A percentile compares a stretch with the other conserved stretches of the same genome.
Evolutionary conservation across 495 filamentous ascomycete species (phyloP).

Genomic region (Parmelia sp.): DNA sequence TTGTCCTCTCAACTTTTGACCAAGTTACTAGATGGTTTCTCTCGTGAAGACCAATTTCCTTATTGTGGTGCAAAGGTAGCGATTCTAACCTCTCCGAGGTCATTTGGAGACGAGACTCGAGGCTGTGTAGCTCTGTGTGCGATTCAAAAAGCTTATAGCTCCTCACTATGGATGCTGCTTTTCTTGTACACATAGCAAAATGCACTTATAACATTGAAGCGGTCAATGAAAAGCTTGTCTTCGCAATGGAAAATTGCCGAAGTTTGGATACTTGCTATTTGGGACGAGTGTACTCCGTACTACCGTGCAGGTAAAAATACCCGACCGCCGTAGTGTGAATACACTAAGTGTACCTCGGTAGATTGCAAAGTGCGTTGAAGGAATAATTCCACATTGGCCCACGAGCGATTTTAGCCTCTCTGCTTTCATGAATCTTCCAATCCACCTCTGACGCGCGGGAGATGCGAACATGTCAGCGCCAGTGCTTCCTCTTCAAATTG

Average conservation of each 20-base stretch:
- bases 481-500: conserved; percentile 70
- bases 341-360: no score
- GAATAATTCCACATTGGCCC: neutral
- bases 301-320: no score
- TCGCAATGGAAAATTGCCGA: neutral
- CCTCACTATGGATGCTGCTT: neutral
- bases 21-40: no score
- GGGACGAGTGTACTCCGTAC: neutral
- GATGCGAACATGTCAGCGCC: conserved; percentile 68
- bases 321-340: conserved; percentile 3
- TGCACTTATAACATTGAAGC: neutral
- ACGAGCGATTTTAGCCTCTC: neutral
- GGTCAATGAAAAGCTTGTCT: neutral
- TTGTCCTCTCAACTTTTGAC: neutral
- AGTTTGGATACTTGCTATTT: neutral
- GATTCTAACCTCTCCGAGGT: neutral
- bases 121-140: no score
- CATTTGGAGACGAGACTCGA: neutral
- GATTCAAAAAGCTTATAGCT: neutral
- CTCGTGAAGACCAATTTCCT: no score
- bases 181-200: neutral
- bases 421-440: neutral
- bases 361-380: no score
- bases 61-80: neutral
- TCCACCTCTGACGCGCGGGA: neutral